Evolutionary conservation across 164 flowering plant species (phyloP).

Genomic region (Piper betle): DNA sequence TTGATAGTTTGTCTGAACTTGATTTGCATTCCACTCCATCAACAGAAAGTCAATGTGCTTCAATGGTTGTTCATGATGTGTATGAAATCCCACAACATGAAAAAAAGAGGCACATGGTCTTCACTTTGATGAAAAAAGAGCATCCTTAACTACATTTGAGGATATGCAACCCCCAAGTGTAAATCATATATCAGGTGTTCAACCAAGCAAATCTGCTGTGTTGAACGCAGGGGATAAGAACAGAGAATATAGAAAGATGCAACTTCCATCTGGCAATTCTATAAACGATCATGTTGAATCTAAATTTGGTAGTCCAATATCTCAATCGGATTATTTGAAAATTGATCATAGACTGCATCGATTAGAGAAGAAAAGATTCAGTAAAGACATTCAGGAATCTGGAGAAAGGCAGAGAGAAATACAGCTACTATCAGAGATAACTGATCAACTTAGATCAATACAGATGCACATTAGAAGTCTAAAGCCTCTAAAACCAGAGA

Average conservation of each 20-base stretch:
- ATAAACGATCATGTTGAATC: constrained; percentile 11
- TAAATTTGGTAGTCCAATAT: constrained; percentile 7
- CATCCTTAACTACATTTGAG: constrained; percentile 23
- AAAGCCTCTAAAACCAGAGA: constrained; percentile 20
- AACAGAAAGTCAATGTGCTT: background rate
- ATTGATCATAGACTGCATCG: constrained; percentile 28
- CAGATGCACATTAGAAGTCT: constrained; percentile 32
- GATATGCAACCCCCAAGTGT: constrained; percentile 7
- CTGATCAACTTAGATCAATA: constrained; percentile 36
- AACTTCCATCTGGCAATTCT: constrained; percentile 9
- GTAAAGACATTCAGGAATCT: constrained; percentile 18
- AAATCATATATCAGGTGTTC: constrained; percentile 14
- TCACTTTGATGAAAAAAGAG: constrained; percentile 15
- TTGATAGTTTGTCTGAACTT: background rate
- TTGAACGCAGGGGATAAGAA: constrained; percentile 11
- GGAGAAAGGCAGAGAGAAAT: constrained; percentile 30
- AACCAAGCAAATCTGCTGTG: constrained; percentile 17
- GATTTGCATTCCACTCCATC: constrained; percentile 4
- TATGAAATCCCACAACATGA: constrained; percentile 2
- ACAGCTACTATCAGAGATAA: constrained; percentile 46
- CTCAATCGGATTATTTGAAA: constrained; percentile 23
- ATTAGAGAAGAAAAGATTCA: constrained; percentile 31
- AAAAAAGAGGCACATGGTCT: constrained; percentile 11
- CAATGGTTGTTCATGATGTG: constrained; percentile 4
- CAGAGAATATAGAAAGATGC: constrained; percentile 10